Base-by-base conservation (phyloP, 768 basidiomycete genomes). In the Tylopilus sp. region DNA sequence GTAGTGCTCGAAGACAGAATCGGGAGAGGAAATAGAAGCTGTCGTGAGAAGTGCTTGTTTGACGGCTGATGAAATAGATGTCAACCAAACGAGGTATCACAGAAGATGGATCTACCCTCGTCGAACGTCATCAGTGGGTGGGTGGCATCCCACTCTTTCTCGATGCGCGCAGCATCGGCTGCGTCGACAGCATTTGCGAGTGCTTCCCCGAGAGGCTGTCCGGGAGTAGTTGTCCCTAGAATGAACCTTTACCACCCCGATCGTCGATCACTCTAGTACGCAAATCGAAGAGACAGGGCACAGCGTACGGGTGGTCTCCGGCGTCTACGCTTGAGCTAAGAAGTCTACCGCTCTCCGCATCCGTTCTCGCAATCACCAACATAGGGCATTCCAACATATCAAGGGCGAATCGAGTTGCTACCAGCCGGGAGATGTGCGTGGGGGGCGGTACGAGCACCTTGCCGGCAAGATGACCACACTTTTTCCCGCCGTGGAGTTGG, bases 401-500 rank as follows among this genome's bases (percentile, higher is more conserved):
- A 52, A 92, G 79, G 72, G 95, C 92, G 74, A 95, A 91, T 18
- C 93, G 85, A 25, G 91, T 78, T 11, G 94, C 82, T 56, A 91
- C 74, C 46, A 98, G 81, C 23, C 95, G 83, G 20, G 88, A 87
- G 54, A 91, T 74, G 62, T 95, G 93, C 13, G 91, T 87, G 17
- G 88, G 88, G 10, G 88, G 83, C 12, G 95, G 95, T 3, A 97
- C 94, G 49, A 98, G 79, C 22, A 95, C 91, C 69, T 97, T 95
- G 47, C 93, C 93, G 13, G 86, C 86, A 62, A 94, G 76, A 73
- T 94, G 91, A 23, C 92, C 91, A 66, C 91, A 92, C 81, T 97
- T 95, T 74, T 97, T 97, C 23, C 91, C 91, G 26, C 95, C 95
- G 56, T 95, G 91, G 7, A 95, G 76, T 65, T 95, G 92, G 69